These are phyloP conservation scores for Macadamia integrifolia DNA, from an alignment of 164 flowering plant species.

Conservation along the genomic window DNA sequence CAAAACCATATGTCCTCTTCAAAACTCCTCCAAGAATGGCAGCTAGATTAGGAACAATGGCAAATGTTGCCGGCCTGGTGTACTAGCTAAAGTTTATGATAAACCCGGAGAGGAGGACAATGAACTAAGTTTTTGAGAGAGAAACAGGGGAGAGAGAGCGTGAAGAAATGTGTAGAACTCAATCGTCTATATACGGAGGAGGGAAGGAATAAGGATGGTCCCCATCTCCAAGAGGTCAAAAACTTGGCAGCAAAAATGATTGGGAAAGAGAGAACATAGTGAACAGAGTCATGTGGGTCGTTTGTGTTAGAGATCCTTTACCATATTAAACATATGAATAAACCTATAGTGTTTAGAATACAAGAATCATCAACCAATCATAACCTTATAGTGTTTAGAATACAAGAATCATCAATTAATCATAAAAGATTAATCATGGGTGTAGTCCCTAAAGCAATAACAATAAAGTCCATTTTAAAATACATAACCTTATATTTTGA, in stretches of 20 bases:
- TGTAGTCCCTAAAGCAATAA: too few species aligned
- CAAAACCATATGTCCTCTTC: background rate
- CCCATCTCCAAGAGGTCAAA: constrained; percentile 8
- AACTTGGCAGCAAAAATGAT: constrained; percentile 27
- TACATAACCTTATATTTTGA: too few species aligned
- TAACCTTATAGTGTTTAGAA: too few species aligned
- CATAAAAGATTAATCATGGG: too few species aligned
- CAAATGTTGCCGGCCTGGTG: constrained; percentile 34
- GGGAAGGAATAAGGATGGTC: constrained; percentile 1
- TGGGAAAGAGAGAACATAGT: constrained; percentile 26
- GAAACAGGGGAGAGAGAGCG: constrained; percentile 12
- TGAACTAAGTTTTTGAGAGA: background rate
- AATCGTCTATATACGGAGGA: constrained; percentile 30
- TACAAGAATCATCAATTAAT: too few species aligned
- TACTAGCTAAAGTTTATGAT: constrained; percentile 53
- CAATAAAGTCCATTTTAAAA: too few species aligned
- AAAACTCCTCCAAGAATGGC: background rate
- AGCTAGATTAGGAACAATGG: constrained; percentile 2
- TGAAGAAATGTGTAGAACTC: constrained; percentile 21
- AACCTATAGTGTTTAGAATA: too few species aligned
- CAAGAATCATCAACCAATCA: too few species aligned
- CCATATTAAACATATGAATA: too few species aligned
- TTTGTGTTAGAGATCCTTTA: background rate
- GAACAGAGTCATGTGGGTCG: constrained; percentile 36
- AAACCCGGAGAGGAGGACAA: constrained; percentile 20